Percentiles rank a stretch among this genome's conserved stretches.
Evolutionary conservation across 768 basidiomycete genomes (phyloP).

Genomic region (Lentinula boryana): DNA sequence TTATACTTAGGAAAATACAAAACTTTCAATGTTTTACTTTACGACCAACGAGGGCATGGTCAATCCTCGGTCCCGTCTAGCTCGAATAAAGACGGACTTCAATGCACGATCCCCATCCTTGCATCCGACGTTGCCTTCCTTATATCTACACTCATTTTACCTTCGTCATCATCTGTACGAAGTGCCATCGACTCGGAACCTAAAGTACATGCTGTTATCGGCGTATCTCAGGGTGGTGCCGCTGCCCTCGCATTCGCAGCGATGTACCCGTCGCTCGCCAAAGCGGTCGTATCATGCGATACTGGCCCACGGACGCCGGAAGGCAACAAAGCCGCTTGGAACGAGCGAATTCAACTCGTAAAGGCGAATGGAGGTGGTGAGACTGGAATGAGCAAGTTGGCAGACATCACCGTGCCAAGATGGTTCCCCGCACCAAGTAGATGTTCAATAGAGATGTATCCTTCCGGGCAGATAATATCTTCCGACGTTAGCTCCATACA

Average conservation of each 20-base stretch:
- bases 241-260: conserved; percentile 41
- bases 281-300: conserved; percentile 42
- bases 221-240: conserved; percentile 51
- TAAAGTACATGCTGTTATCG: conserved; percentile 36
- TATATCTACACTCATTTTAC: conserved; percentile 27
- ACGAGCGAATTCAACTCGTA: conserved; percentile 34
- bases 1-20: conserved; percentile 12
- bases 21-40: conserved; percentile 41
- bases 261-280: conserved; percentile 26
- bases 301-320: conserved; percentile 36
- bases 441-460: conserved; percentile 12
- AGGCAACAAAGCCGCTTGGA: conserved; percentile 46
- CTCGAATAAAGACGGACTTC: neutral
- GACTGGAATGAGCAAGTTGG: conserved; percentile 36
- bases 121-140: conserved; percentile 38
- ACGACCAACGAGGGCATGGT: conserved; percentile 50
- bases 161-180: conserved; percentile 6
- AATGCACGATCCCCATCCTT: conserved; percentile 35
- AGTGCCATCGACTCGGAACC: conserved; percentile 16
- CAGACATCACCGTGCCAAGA: conserved; percentile 33
- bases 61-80: conserved; percentile 27
- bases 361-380: conserved; percentile 9
- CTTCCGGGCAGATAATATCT: conserved; percentile 9
- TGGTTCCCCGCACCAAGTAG: conserved; percentile 43
- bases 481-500: conserved; percentile 23